A percentile compares a stretch with the other conserved stretches of the same genome.
Evolutionary conservation across 179 eudicot genomes (phyloP).

Genomic region (Drosera spatulata): DNA sequence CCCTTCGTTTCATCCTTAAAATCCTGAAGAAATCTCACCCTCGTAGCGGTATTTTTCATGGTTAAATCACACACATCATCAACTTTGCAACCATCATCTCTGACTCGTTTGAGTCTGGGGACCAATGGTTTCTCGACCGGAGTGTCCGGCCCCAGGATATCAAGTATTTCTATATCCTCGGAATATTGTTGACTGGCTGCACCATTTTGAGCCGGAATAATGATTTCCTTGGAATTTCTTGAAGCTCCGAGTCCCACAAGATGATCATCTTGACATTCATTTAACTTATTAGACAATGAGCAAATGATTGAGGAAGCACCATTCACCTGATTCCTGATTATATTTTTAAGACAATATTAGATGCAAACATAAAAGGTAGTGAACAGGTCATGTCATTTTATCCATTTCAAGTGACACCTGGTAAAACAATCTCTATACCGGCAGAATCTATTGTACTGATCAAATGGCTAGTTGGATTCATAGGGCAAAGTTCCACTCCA

Average conservation of each 20-base stretch:
- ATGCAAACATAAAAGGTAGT: not conserved
- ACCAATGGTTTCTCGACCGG: conserved; percentile 60
- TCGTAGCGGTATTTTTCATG: conserved; percentile 38
- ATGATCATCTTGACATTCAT: conserved; percentile 20
- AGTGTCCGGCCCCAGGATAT: conserved; percentile 56
- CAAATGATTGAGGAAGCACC: conserved; percentile 15
- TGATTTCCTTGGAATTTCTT: conserved; percentile 12
- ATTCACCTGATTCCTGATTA: conserved; percentile 29
- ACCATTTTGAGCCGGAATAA: conserved; percentile 12
- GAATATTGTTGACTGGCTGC: conserved; percentile 8
- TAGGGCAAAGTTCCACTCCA: too few relatives aligned
- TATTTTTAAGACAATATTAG: not conserved
- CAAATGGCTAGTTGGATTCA: too few relatives aligned
- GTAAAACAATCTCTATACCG: too few relatives aligned
- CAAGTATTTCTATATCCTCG: conserved; percentile 17
- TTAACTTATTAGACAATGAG: conserved; percentile 27
- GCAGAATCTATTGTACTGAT: too few relatives aligned
- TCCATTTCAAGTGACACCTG: too few relatives aligned
- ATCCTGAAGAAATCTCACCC: conserved; percentile 40
- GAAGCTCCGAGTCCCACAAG: conserved; percentile 12
- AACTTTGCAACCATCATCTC: conserved; percentile 39
- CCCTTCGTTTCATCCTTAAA: conserved; percentile 17
- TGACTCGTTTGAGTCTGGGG: conserved; percentile 74
- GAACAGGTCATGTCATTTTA: too few relatives aligned
- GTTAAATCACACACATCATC: conserved; percentile 21